A percentile compares a stretch with the other conserved stretches of the same genome.
phyloP scores from a whole-genome alignment of 176 grass and related monocot genomes.

The Rhynchospora pubera region DNA sequence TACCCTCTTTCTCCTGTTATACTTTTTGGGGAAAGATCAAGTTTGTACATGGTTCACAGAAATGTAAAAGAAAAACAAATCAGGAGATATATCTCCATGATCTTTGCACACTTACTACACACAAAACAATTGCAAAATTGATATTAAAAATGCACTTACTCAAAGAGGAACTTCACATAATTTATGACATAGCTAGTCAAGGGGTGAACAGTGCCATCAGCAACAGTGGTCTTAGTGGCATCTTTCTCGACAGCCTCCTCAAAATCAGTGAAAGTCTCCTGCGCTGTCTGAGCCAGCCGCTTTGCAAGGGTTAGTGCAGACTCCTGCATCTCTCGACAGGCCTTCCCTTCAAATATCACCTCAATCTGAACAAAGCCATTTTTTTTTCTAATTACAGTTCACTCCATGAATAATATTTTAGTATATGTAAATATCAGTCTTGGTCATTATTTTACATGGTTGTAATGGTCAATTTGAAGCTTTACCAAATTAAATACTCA shows the following conservation, averaged over 20 bases:
- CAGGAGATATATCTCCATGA: not conserved
- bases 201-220: slow-evolving; percentile 96
- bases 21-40: not conserved
- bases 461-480: not conserved
- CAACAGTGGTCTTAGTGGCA: slow-evolving; percentile 73
- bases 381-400: not conserved
- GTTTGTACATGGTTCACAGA: not conserved
- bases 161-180: slow-evolving; percentile 89
- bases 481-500: not conserved
- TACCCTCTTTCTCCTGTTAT: not conserved
- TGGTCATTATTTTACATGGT: not conserved
- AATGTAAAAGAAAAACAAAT: not conserved
- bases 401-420: not conserved
- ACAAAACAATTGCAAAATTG: not conserved
- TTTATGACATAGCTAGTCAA: slow-evolving; percentile 96
- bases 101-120: slow-evolving; percentile 1
- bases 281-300: slow-evolving; percentile 77
- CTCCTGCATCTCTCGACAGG: slow-evolving; percentile 60
- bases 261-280: slow-evolving; percentile 92
- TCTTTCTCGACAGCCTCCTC: slow-evolving; percentile 95
- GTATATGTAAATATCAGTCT: not conserved
- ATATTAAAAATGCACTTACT: slow-evolving; percentile 48
- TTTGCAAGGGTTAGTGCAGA: slow-evolving; percentile 57
- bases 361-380: slow-evolving; percentile 46
- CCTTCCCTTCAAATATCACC: slow-evolving; percentile 73